Conservation (phyloP, 345 rosid genomes). For the Citrus trifoliata region DNA sequence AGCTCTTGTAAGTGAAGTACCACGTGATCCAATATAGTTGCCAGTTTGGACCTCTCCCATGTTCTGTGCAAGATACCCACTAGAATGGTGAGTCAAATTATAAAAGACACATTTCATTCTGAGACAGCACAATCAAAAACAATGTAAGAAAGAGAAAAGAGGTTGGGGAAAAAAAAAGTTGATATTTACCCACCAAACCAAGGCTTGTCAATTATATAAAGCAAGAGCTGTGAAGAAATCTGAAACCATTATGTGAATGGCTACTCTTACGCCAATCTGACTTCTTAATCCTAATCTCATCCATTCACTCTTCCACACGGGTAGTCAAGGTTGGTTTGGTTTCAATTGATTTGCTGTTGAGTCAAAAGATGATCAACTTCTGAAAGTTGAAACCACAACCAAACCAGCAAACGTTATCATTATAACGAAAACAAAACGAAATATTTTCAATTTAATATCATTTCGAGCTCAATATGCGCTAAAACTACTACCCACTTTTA, state of each 20-base stretch:
- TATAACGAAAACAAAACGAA: background rate
- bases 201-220: background rate
- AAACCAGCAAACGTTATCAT: background rate
- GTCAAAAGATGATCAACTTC: background rate
- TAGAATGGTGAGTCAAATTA: conserved; percentile 6
- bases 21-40: conserved; percentile 72
- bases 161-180: background rate
- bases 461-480: background rate
- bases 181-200: background rate
- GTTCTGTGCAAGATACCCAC: conserved; percentile 60
- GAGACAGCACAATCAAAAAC: no score
- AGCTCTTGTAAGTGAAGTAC: conserved; percentile 25
- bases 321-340: background rate
- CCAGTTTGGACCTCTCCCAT: conserved; percentile 91
- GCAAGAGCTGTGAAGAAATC: background rate
- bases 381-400: background rate
- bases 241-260: background rate
- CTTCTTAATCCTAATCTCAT: background rate
- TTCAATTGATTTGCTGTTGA: background rate
- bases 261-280: background rate
- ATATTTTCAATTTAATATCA: background rate
- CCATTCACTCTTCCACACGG: background rate
- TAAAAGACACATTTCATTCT: no score
- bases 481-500: background rate
- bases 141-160: no score